Evolutionary conservation across 2,329 filamentous ascomycete genomes (phyloP).

Genomic region (Pseudogymnoascus pannorum): DNA sequence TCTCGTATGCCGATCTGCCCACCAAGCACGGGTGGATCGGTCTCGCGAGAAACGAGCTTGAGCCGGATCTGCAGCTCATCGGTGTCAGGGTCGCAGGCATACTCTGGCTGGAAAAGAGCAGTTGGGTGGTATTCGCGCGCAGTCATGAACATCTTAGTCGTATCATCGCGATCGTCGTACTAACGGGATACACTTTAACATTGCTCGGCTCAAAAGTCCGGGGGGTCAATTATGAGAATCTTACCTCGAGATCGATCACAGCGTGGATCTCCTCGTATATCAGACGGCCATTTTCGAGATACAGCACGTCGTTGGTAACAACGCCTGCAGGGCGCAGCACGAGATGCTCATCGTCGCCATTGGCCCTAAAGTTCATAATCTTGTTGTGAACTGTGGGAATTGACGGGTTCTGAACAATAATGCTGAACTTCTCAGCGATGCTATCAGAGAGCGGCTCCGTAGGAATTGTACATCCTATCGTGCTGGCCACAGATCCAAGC

Average conservation of each 20-base stretch:
- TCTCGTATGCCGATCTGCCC: constrained; percentile 35
- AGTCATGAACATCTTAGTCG: constrained; percentile 43
- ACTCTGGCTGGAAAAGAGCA: constrained; percentile 35
- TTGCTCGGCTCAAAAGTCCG: neutral
- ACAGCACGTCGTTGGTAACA: constrained; percentile 30
- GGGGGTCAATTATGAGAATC: neutral
- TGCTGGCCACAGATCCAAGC: constrained; percentile 19
- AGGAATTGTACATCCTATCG: constrained; percentile 28
- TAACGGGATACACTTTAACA: constrained; percentile 14
- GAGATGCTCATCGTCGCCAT: constrained; percentile 34
- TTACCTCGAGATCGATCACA: constrained; percentile 40
- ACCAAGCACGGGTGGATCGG: constrained; percentile 23
- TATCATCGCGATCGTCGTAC: constrained; percentile 38
- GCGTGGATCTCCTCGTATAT: constrained; percentile 28
- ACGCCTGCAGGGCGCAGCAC: constrained; percentile 34
- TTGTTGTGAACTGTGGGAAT: constrained; percentile 33
- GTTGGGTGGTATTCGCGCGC: constrained; percentile 34
- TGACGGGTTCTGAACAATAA: constrained; percentile 33
- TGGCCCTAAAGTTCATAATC: constrained; percentile 33
- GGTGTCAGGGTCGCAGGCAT: constrained; percentile 37
- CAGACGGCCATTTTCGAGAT: constrained; percentile 33
- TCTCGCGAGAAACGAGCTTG: constrained; percentile 27
- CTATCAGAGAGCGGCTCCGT: constrained; percentile 26
- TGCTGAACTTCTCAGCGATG: constrained; percentile 30
- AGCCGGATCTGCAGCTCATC: constrained; percentile 35